phyloP scores from a whole-genome alignment of 306 rosid species.

The Rosa lucieae region DNA sequence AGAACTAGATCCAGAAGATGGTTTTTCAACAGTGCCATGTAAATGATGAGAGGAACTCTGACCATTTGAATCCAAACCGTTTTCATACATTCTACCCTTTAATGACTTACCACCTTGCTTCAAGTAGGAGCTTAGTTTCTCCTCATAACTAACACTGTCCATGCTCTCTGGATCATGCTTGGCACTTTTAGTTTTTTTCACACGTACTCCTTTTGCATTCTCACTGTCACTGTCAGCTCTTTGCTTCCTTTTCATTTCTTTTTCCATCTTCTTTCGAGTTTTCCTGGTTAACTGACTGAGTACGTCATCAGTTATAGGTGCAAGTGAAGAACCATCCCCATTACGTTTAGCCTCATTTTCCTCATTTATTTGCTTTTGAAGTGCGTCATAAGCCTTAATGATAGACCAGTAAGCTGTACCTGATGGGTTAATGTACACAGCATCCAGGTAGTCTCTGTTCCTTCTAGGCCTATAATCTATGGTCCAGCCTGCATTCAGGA shows the following conservation, averaged over 20 bases:
- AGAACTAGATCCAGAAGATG: slow-evolving; percentile 50
- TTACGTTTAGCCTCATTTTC: slow-evolving; percentile 46
- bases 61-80: slow-evolving; percentile 47
- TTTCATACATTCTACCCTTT: slow-evolving; percentile 65
- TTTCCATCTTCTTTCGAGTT: slow-evolving; percentile 89
- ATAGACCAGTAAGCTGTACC: slow-evolving; percentile 99
- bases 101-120: slow-evolving; percentile 76
- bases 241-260: slow-evolving; percentile 70
- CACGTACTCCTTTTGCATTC: slow-evolving; percentile 46
- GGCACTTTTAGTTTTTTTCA: slow-evolving; percentile 40
- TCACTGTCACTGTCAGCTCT: slow-evolving; percentile 51
- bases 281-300: slow-evolving; percentile 93
- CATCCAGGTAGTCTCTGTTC: slow-evolving; percentile 96
- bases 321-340: slow-evolving; percentile 54
- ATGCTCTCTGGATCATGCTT: slow-evolving; percentile 53
- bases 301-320: slow-evolving; percentile 74
- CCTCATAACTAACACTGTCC: slow-evolving; percentile 76
- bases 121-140: slow-evolving; percentile 76
- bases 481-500: slow-evolving; percentile 80
- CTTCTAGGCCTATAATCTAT: slow-evolving; percentile 94
- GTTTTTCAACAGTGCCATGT: slow-evolving; percentile 41
- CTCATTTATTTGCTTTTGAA: slow-evolving; percentile 80
- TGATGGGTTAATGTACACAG: slow-evolving; percentile 79
- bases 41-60: slow-evolving; percentile 41
- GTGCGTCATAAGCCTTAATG: slow-evolving; percentile 94